phyloP scores from a whole-genome alignment of 169 alveolate genomes.

The Plasmodium billcollinsi region DNA sequence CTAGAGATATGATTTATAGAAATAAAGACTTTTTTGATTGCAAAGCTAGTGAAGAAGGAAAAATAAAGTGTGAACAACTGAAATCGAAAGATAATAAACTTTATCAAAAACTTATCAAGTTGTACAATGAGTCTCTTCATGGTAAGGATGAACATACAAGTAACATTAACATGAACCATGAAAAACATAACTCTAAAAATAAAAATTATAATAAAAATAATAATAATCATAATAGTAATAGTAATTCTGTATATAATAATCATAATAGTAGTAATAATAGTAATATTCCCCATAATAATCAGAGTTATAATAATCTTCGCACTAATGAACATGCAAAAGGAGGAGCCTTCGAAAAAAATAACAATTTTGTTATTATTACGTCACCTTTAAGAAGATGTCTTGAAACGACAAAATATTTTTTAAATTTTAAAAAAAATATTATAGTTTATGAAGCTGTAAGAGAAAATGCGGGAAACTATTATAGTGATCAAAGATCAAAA shows the following conservation, averaged over 20 bases:
- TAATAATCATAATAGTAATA: neutral
- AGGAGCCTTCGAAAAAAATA: conserved; percentile 32
- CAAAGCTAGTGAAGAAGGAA: conserved; percentile 49
- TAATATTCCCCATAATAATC: neutral
- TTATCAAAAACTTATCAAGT: conserved; percentile 28
- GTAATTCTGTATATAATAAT: neutral
- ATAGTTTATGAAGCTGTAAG: conserved; percentile 49
- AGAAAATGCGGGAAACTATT: conserved; percentile 54
- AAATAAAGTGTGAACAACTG: conserved; percentile 20
- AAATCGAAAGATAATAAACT: conserved; percentile 10
- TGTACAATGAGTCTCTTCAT: conserved; percentile 27
- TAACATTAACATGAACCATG: neutral
- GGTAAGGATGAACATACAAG: neutral
- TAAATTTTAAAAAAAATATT: conserved; percentile 66
- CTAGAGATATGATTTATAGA: conserved; percentile 43
- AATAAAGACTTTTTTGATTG: conserved; percentile 31
- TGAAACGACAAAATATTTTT: conserved; percentile 55
- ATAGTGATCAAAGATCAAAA: conserved; percentile 61
- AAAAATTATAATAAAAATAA: conserved; percentile 19
- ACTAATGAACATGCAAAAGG: conserved; percentile 16
- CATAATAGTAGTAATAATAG: neutral
- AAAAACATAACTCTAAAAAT: conserved; percentile 19
- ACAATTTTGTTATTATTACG: conserved; percentile 31
- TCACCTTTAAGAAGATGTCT: conserved; percentile 71
- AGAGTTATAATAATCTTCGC: neutral